Conservation (phyloP, 345 rosid genomes). For the Corymbia maculata region DNA sequence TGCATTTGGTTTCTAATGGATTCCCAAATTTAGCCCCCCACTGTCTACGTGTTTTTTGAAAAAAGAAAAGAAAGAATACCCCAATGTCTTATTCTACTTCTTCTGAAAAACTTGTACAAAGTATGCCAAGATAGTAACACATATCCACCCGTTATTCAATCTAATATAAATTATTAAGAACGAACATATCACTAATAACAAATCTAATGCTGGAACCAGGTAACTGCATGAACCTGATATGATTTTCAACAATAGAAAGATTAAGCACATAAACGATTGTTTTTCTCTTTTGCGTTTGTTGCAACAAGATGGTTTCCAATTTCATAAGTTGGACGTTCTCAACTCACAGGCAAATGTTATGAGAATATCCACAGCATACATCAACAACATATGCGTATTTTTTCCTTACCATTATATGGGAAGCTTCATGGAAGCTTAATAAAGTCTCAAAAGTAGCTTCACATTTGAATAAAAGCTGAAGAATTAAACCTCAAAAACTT, state of each 20-base stretch:
- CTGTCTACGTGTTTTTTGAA: background rate
- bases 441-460: background rate
- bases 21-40: background rate
- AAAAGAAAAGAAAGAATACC: background rate
- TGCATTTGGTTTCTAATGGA: background rate
- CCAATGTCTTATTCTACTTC: background rate
- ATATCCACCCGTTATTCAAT: background rate
- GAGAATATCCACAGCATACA: background rate
- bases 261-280: background rate
- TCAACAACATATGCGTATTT: background rate
- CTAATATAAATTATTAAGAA: background rate
- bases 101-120: background rate
- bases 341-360: background rate
- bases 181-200: background rate
- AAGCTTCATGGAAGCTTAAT: background rate
- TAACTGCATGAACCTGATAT: background rate
- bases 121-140: background rate
- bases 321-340: background rate
- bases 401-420: background rate
- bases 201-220: background rate
- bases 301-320: background rate
- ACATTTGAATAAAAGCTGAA: background rate
- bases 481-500: background rate
- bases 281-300: background rate
- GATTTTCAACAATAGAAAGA: background rate